Conservation (phyloP, 768 basidiomycete genomes). For the Amanita thiersii region DNA sequence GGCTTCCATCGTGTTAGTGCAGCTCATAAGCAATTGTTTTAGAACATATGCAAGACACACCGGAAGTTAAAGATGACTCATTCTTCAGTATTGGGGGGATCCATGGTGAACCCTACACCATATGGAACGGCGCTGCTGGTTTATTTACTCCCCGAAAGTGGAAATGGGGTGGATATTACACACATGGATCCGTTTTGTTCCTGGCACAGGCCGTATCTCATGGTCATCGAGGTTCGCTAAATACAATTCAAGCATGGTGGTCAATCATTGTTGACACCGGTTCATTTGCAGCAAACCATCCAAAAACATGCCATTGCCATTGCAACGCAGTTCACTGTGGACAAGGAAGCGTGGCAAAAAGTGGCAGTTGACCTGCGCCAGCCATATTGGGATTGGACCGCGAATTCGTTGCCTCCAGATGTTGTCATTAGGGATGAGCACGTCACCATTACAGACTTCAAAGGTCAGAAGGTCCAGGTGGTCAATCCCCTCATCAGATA, state of each 20-base stretch:
- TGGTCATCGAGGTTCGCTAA: conserved; percentile 36
- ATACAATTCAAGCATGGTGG: not conserved
- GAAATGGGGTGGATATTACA: conserved; percentile 43
- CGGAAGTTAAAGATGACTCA: conserved; percentile 25
- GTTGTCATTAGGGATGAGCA: conserved; percentile 23
- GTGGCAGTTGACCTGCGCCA: conserved; percentile 28
- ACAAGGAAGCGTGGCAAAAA: conserved; percentile 19
- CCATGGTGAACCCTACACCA: conserved; percentile 39
- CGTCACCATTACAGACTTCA: conserved; percentile 20
- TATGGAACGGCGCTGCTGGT: conserved; percentile 33
- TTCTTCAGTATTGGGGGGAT: conserved; percentile 42
- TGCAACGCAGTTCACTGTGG: conserved; percentile 30
- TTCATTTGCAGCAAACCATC: conserved; percentile 33
- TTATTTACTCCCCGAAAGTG: conserved; percentile 13
- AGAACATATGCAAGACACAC: conserved; percentile 22
- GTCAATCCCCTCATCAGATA: conserved; percentile 27
- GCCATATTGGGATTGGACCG: conserved; percentile 49
- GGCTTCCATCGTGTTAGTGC: not conserved
- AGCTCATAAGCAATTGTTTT: not conserved
- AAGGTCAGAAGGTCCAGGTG: conserved; percentile 19
- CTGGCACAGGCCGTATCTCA: conserved; percentile 50
- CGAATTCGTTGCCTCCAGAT: conserved; percentile 25
- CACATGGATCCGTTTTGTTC: conserved; percentile 45
- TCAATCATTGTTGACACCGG: not conserved
- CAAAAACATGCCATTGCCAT: conserved; percentile 30